Evolutionary conservation across 257 asterid species (phyloP), one percentile per base, ranked within the genome.

Genomic region (Lycium ferocissimum): DNA sequence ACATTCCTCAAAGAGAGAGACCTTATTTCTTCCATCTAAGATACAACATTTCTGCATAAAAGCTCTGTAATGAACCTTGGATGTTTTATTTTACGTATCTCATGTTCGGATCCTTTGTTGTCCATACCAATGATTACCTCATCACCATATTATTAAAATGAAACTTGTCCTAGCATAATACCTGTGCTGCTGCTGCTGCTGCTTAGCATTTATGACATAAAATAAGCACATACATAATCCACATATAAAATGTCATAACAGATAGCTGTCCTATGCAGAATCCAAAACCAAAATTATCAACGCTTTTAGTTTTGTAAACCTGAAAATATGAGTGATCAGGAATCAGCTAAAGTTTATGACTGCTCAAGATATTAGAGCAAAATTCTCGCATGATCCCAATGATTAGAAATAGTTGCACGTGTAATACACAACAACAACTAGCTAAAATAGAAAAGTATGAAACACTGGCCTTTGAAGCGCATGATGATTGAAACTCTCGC

Each of bases 1-100:
- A 51, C 91, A 20, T 92, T 90, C 62, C 87, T 96, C 9, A 87
- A 81, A 58, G 89, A 87, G 61, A 93, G 89, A 79, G 96, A 94
- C 87, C 88, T 90, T 88, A 90, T 92, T 67, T 83, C 94, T 56
- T 51, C 57, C 9, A 47, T 58, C 47, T 85, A 62, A 78, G 66
- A 14, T 11, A 3, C 66, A 26, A 2, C 9, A 26, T 78, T 78
- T 78, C 66, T 53, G 65, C 82, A 53, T 53, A 26, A 53, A 17
- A 73, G 43, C 59, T 73, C 59, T 73, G 9, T 7, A 4, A 11
- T 73, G 61, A 47, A 54, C 66, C 65, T 26, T 15, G 13, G 10
- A 53, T 78, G 49, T 2, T 78, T 49, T 76, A 7, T 76, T 22
- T 45, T 53, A 53, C 33, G 9, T 14, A 78, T 17, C 65, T 53